Evolutionary conservation across 345 rosid genomes (phyloP).

Genomic region (Eucalyptus guilfoylei): DNA sequence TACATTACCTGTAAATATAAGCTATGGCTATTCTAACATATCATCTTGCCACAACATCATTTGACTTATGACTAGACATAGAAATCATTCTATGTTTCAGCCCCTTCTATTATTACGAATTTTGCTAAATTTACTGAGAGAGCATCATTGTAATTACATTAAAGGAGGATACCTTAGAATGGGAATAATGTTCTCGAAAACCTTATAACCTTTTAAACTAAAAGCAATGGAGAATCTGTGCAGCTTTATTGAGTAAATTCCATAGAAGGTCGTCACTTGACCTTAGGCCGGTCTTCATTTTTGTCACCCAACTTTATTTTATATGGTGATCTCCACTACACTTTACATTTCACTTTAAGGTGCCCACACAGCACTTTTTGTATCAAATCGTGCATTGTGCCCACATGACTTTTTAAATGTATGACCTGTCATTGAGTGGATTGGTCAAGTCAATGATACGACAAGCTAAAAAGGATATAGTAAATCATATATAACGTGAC

Average conservation of each 20-base stretch:
- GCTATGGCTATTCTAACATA: not conserved
- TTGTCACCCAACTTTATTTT: not conserved
- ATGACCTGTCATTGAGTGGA: not conserved
- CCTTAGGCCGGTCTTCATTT: not conserved
- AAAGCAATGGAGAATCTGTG: not conserved
- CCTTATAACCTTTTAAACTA: not conserved
- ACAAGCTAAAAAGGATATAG: not conserved
- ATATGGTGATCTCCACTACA: not conserved
- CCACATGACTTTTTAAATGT: not conserved
- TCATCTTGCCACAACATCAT: not conserved
- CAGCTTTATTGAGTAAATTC: not conserved
- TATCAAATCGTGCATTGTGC: not conserved
- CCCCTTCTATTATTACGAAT: not conserved
- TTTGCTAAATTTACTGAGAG: not conserved
- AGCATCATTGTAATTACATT: not conserved
- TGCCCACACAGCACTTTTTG: not conserved
- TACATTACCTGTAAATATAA: not conserved
- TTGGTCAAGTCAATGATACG: not conserved
- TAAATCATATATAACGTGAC: not conserved
- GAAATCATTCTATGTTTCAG: not conserved
- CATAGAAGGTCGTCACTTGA: not conserved
- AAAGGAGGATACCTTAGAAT: not conserved
- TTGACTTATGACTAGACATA: not conserved
- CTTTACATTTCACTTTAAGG: not conserved
- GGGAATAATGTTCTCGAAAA: not conserved